Evolutionary conservation across 176 grass and related monocot genomes (phyloP), one percentile per base, ranked within the genome.

Genomic region (maize (Zea mays)): DNA sequence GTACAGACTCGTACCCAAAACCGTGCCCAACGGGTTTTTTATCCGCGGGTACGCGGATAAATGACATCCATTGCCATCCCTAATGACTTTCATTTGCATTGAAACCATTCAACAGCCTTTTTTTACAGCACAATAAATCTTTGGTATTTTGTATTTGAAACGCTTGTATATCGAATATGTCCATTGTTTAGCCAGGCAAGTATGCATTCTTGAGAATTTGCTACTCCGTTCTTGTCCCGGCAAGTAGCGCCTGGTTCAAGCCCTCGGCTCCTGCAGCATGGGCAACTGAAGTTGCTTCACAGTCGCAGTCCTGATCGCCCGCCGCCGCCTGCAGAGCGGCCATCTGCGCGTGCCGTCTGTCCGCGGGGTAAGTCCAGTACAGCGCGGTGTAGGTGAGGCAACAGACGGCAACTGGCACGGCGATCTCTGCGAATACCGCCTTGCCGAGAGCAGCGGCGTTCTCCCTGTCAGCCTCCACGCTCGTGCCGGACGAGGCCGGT

Each of bases 401-500:
- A 71, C 90, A 89, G 36, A 80, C 15, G 8, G 41, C 16, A 3
- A 80, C 34, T 1, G 90, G 86, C 51, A 92, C 77, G 1, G 86
- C 82, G 1, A 92, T 49, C 15, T 84, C 78, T 10, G 83, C 77
- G 58, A 88, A 92, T 3, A 92, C 65, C 0, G 90, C 86, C 73
- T 92, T 92, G 10, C 79, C 86, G 36, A 92, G 74, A 37, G 86
- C 86, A n/a, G 69, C 82, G 70, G 90, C 86, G 79, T 92, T 92
- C 78, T 83, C 40, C 68, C 79, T n/a, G 50, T 92, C 81, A 10
- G 67, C n/a, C n/a, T 83, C 62, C 19, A 41, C 67, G 69, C 77
- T 63, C 46, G 46, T 34, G 19, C 71, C 68, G 69, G 73, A 65
- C 44, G 55, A 43, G 7, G 57, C 12, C 12, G 81, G 73, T 49